Evolutionary conservation across 257 asterid genomes (phyloP).

Genomic region (Euphrasia confusa): DNA sequence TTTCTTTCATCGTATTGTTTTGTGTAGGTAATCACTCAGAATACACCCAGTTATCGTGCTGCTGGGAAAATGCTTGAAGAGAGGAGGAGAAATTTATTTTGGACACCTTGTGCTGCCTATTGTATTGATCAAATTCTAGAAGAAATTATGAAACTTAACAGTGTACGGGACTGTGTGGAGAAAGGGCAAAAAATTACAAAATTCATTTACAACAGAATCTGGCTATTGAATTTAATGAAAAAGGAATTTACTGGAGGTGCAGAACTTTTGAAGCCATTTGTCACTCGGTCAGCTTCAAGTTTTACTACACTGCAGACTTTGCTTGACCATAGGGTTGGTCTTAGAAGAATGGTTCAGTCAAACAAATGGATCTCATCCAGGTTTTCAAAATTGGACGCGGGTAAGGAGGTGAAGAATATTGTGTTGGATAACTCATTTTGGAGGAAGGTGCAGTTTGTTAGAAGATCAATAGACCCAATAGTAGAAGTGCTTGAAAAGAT

Average conservation of each 20-base stretch:
- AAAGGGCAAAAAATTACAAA: constrained; percentile 77
- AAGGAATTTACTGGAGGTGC: constrained; percentile 77
- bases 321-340: constrained; percentile 69
- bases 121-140: constrained; percentile 72
- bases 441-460: constrained; percentile 66
- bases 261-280: constrained; percentile 65
- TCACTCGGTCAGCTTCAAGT: constrained; percentile 61
- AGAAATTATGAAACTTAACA: constrained; percentile 57
- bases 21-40: constrained; percentile 73
- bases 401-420: constrained; percentile 76
- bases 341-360: constrained; percentile 76
- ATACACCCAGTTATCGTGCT: constrained; percentile 69
- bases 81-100: constrained; percentile 62
- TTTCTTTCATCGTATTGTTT: constrained; percentile 19
- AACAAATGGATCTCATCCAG: constrained; percentile 73
- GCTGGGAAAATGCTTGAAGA: constrained; percentile 98
- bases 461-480: constrained; percentile 76
- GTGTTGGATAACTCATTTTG: constrained; percentile 77
- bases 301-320: constrained; percentile 67
- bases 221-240: constrained; percentile 74
- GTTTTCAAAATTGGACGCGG: constrained; percentile 66
- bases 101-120: constrained; percentile 85
- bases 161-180: constrained; percentile 68
- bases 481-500: constrained; percentile 71
- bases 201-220: constrained; percentile 66